A percentile compares a stretch with the other conserved stretches of the same genome.
Conservation (phyloP, 78 protist genomes). For the Speleostelium caveatum region DNA sequence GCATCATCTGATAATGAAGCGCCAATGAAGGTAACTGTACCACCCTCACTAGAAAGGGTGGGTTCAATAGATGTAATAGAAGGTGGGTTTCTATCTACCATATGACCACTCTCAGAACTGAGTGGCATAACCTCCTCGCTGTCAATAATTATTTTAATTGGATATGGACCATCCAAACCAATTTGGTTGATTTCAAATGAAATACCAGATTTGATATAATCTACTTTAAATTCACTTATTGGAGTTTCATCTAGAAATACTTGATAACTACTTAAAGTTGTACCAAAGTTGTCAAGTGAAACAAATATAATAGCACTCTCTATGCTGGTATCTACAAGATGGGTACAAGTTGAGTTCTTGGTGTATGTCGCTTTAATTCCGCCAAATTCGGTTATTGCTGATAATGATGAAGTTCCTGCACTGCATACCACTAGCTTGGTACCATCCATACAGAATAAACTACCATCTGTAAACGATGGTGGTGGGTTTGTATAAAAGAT, state of each 20-base stretch:
- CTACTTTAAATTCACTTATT: too few relatives aligned
- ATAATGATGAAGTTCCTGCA: neutral
- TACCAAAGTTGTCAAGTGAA: constrained; percentile 24
- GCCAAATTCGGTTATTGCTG: constrained; percentile 6
- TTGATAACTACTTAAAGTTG: neutral
- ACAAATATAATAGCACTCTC: too few relatives aligned
- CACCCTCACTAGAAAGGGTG: constrained; percentile 20
- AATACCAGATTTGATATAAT: too few relatives aligned
- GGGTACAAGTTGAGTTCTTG: neutral
- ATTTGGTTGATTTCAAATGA: too few relatives aligned
- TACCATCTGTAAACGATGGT: neutral
- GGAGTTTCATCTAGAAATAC: too few relatives aligned
- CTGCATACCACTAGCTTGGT: neutral
- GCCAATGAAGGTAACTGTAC: constrained; percentile 2
- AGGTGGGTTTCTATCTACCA: neutral
- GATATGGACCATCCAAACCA: constrained; percentile 38
- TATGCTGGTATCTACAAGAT: too few relatives aligned
- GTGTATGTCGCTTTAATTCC: constrained; percentile 14
- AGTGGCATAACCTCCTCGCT: neutral
- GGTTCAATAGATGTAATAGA: neutral
- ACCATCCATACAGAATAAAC: neutral
- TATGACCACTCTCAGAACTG: too few relatives aligned
- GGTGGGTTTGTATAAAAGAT: neutral
- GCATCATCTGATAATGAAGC: neutral
- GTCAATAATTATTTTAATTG: neutral